Conservation (phyloP, 352 stramenopile species). For the Pythium periplocum region DNA sequence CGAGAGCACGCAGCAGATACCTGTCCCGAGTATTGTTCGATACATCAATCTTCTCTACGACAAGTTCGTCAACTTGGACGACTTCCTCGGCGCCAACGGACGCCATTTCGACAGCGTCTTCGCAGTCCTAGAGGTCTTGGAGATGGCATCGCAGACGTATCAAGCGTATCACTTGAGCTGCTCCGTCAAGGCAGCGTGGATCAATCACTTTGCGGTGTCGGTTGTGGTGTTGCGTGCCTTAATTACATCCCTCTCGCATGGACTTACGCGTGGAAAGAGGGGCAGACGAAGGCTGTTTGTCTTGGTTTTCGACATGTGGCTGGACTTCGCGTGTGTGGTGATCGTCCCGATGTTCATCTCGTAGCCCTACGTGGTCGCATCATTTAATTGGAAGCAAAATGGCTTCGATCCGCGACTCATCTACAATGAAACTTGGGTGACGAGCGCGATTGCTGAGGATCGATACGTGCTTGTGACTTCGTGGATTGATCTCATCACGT, state of each 20-base stretch:
- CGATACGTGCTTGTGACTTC: constrained; percentile 15
- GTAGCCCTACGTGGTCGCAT: constrained; percentile 2
- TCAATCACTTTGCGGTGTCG: not conserved
- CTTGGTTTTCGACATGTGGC: constrained; percentile 1
- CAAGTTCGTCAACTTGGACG: not conserved
- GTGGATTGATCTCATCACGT: constrained; percentile 5
- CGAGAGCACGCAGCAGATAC: too few species aligned
- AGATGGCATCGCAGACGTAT: constrained; percentile 2
- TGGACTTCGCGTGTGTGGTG: constrained; percentile 11
- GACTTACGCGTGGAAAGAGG: not conserved
- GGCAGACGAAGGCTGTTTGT: not conserved
- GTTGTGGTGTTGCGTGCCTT: constrained; percentile 8
- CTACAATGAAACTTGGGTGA: constrained; percentile 8
- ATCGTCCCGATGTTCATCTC: constrained; percentile 11
- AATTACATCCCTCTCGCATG: not conserved
- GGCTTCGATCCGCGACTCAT: not conserved
- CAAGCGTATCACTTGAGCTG: constrained; percentile 4
- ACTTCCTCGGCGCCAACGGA: not conserved
- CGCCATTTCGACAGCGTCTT: not conserved
- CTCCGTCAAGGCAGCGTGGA: constrained; percentile 2
- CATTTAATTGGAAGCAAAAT: constrained; percentile 2
- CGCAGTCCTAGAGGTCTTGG: not conserved
- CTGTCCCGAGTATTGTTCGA: too few species aligned
- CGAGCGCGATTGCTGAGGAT: constrained; percentile 7
- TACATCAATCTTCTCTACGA: too few species aligned